These are phyloP conservation scores for Camellia sinensis DNA, from an alignment of 148 eudicot genomes.

Conservation along the genomic window DNA sequence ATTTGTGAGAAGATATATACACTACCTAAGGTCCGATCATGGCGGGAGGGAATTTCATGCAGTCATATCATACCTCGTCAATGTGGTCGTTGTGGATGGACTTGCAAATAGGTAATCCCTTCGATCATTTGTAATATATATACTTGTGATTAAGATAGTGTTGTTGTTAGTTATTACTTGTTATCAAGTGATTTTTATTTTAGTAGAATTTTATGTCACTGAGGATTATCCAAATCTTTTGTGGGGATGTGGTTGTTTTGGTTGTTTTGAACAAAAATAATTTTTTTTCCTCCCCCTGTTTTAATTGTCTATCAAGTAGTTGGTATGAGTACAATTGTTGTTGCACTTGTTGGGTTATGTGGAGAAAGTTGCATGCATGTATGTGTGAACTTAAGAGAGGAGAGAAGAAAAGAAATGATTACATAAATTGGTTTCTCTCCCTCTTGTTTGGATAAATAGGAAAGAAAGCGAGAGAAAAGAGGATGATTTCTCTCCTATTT, in stretches of 20 bases:
- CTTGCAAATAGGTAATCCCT: conserved; percentile 67
- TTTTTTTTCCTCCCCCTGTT: background rate
- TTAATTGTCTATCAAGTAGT: conserved; percentile 35
- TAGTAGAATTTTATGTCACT: no score
- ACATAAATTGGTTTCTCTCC: no score
- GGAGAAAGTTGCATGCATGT: background rate
- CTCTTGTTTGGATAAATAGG: no score
- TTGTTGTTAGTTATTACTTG: no score
- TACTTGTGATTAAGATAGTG: background rate
- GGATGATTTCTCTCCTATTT: no score
- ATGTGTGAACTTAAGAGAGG: background rate
- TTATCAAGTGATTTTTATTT: no score
- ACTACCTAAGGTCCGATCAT: conserved; percentile 21
- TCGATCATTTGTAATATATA: background rate
- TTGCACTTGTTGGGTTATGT: conserved; percentile 17
- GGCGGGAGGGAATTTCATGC: conserved; percentile 76
- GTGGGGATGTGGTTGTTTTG: no score
- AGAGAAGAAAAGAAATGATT: no score
- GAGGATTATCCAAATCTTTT: no score
- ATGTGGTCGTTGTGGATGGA: conserved; percentile 62
- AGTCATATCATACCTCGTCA: conserved; percentile 63
- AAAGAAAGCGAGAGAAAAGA: no score
- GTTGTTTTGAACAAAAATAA: no score
- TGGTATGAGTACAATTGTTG: conserved; percentile 21
- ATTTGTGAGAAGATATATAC: background rate